Percentiles rank a stretch among this genome's conserved stretches.
Evolutionary conservation across 2,329 filamentous ascomycete genomes (phyloP).

Genomic region (Thermochaetoides dissita): DNA sequence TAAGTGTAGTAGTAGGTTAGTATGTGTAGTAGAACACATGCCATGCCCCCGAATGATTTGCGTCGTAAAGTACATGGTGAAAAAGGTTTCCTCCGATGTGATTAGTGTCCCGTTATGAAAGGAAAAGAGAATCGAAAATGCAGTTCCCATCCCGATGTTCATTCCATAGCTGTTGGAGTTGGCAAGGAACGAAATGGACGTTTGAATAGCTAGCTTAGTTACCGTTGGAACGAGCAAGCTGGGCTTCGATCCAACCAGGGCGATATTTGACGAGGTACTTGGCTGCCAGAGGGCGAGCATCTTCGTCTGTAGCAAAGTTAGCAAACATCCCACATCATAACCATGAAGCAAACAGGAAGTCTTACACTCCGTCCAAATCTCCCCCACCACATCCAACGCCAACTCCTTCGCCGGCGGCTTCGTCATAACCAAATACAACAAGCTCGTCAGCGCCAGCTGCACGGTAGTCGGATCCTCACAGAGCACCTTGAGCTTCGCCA

Average conservation of each 20-base stretch:
- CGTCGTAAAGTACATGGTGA: no score
- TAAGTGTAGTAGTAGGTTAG: no score
- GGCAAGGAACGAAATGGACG: no score
- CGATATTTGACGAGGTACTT: slow-evolving; percentile 51
- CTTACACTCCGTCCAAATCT: slow-evolving; percentile 54
- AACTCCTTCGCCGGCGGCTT: slow-evolving; percentile 49
- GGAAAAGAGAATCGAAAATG: no score
- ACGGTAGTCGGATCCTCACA: slow-evolving; percentile 54
- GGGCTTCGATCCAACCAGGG: slow-evolving; percentile 32
- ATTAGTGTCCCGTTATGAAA: no score
- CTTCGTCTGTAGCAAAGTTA: slow-evolving; percentile 34
- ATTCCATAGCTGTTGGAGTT: no score
- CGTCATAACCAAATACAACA: slow-evolving; percentile 55
- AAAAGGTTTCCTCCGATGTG: no score
- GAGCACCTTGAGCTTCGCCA: slow-evolving; percentile 56
- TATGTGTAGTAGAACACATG: no score
- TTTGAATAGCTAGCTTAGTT: no score
- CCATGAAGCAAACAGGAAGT: background rate
- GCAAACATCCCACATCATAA: background rate
- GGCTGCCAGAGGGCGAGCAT: slow-evolving; percentile 45
- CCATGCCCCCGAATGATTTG: no score
- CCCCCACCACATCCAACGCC: slow-evolving; percentile 51
- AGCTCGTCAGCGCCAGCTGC: slow-evolving; percentile 47
- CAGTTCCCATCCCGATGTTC: no score
- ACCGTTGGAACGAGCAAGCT: no score